These are phyloP conservation scores for Phytophthora colocasiae DNA, from an alignment of 352 stramenopile genomes.

Conservation along the genomic window DNA sequence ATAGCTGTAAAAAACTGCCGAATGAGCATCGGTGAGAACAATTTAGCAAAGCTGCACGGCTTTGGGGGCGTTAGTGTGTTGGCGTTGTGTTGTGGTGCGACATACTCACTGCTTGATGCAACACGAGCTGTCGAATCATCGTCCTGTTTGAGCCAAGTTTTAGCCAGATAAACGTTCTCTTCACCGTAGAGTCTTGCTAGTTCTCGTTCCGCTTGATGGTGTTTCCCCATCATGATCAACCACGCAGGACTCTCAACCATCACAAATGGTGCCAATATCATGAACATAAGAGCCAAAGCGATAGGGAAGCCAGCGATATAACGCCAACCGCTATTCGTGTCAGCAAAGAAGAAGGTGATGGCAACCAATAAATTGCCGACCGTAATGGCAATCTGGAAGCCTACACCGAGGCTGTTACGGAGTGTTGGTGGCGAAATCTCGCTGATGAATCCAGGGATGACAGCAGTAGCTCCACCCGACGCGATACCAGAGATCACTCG, in stretches of 20 bases:
- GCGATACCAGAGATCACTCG: constrained; percentile 48
- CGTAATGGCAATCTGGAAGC: constrained; percentile 39
- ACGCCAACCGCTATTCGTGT: constrained; percentile 37
- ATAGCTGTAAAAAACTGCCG: constrained; percentile 44
- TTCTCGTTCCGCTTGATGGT: constrained; percentile 24
- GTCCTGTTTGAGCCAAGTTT: constrained; percentile 23
- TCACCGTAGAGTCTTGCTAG: constrained; percentile 36
- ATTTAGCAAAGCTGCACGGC: neutral
- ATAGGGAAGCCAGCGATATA: constrained; percentile 44
- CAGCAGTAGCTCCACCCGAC: constrained; percentile 37
- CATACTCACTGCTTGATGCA: constrained; percentile 1
- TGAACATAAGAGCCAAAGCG: constrained; percentile 32
- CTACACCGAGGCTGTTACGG: constrained; percentile 35
- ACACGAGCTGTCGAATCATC: neutral
- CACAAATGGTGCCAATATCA: constrained; percentile 27
- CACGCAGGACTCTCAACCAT: constrained; percentile 32
- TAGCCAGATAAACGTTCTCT: constrained; percentile 29
- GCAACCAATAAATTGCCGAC: constrained; percentile 35
- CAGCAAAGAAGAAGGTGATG: constrained; percentile 37
- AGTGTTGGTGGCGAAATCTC: constrained; percentile 44
- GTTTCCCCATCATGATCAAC: constrained; percentile 32
- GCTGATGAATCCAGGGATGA: constrained; percentile 37
- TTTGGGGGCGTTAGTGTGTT: neutral
- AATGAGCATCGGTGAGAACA: constrained; percentile 31
- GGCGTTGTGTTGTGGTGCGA: neutral